These are phyloP conservation scores for Amesomyces nigricolor DNA, from an alignment of 2,329 filamentous ascomycete species.

Conservation along the genomic window DNA sequence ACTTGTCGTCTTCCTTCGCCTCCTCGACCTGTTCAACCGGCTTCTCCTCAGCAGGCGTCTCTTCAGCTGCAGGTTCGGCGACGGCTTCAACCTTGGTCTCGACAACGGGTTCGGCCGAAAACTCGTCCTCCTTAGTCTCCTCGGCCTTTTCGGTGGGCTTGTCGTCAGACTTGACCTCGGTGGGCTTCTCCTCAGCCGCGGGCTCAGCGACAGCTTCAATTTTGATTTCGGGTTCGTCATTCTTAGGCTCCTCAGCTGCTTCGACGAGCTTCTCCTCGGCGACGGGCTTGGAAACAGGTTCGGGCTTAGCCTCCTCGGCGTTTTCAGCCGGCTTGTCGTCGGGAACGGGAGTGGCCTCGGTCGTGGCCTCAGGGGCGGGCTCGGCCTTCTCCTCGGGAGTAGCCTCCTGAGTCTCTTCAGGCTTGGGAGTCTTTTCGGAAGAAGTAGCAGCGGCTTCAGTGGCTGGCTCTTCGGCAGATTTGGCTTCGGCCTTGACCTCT, in stretches of 20 bases:
- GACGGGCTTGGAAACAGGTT: constrained; percentile 1
- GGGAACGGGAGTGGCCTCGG: not conserved
- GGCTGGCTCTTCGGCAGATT: not conserved
- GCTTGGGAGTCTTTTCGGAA: not conserved
- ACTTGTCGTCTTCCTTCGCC: not conserved
- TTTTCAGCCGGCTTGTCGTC: not conserved
- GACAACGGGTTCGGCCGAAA: not conserved
- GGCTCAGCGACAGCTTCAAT: too few species aligned
- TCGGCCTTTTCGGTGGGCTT: not conserved
- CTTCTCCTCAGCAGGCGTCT: not conserved
- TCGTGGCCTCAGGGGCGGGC: not conserved
- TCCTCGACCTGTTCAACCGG: not conserved
- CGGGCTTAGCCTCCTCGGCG: not conserved
- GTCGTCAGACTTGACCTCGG: not conserved
- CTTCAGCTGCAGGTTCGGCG: not conserved
- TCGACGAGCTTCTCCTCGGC: not conserved
- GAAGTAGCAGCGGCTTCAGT: not conserved
- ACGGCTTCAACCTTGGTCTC: not conserved
- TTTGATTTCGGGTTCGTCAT: not conserved
- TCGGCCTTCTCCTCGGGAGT: not conserved
- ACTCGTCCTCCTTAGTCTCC: not conserved
- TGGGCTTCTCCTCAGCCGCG: not conserved
- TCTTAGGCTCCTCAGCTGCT: not conserved
- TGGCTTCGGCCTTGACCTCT: not conserved
- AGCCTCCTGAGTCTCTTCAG: not conserved